These are phyloP conservation scores for Phaeophleospora eucalypticola DNA, from an alignment of 2,329 filamentous ascomycete genomes.

Conservation along the genomic window DNA sequence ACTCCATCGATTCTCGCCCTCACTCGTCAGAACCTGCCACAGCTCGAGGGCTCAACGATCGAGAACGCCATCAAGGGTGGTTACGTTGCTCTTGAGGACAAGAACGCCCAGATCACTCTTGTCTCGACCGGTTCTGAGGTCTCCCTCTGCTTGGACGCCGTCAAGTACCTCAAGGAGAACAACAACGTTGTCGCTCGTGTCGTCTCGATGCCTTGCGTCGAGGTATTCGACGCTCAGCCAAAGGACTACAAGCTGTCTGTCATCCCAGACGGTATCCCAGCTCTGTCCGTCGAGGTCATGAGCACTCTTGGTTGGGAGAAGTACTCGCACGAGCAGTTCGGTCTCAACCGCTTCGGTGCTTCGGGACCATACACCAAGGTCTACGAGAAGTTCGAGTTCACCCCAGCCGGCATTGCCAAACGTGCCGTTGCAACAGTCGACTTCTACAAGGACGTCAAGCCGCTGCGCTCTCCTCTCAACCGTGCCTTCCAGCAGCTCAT, in stretches of 20 bases:
- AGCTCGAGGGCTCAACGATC: constrained; percentile 90
- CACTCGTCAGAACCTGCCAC: constrained; percentile 95
- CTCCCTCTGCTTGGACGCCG: constrained; percentile 84
- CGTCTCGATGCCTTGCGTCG: constrained; percentile 93
- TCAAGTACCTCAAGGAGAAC: constrained; percentile 85
- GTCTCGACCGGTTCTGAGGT: constrained; percentile 97
- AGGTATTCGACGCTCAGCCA: constrained; percentile 89
- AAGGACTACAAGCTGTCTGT: constrained; percentile 95
- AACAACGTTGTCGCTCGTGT: constrained; percentile 83
- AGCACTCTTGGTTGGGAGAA: constrained; percentile 97
- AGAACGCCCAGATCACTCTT: constrained; percentile 80
- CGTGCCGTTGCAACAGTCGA: constrained; percentile 86
- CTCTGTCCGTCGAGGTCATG: constrained; percentile 93
- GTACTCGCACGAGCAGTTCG: constrained; percentile 99
- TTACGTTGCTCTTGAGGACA: constrained; percentile 81
- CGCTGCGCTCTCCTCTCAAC: constrained; percentile 87
- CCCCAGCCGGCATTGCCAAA: constrained; percentile 93
- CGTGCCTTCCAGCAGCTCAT: constrained; percentile 96
- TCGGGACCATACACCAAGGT: constrained; percentile 97
- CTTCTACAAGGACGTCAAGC: constrained; percentile 95
- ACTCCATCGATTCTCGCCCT: constrained; percentile 92
- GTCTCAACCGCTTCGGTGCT: constrained; percentile 97
- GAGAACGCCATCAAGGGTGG: constrained; percentile 91
- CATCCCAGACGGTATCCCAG: constrained; percentile 88
- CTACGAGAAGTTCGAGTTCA: constrained; percentile 99